Conservation (phyloP, 2,329 filamentous ascomycete genomes). For the Aspergillus ochraceoroseus region DNA sequence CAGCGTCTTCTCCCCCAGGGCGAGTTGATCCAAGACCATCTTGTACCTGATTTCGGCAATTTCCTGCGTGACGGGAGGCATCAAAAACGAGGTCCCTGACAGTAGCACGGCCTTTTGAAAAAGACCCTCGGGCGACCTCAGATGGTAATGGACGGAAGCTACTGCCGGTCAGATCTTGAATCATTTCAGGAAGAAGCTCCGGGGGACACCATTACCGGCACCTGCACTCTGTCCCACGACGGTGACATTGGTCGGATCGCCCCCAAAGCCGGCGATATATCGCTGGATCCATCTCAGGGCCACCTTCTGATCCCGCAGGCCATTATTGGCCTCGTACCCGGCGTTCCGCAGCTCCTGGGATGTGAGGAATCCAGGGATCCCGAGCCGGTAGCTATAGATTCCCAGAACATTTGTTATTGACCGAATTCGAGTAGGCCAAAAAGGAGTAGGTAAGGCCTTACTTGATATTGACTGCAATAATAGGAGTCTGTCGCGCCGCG, state of each 20-base stretch:
- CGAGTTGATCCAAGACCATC: slow-evolving; percentile 37
- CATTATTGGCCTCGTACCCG: slow-evolving; percentile 46
- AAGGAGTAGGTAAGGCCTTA: slow-evolving; percentile 21
- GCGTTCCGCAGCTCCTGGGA: slow-evolving; percentile 46
- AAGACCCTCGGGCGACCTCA: slow-evolving; percentile 37
- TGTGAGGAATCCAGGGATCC: slow-evolving; percentile 46
- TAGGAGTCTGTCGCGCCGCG: too few relatives aligned
- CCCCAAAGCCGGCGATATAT: slow-evolving; percentile 42
- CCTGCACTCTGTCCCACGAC: slow-evolving; percentile 50
- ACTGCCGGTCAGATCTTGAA: slow-evolving; percentile 1
- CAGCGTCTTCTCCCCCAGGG: slow-evolving; percentile 42
- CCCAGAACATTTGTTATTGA: too few relatives aligned
- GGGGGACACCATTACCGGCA: slow-evolving; percentile 26
- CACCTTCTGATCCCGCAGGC: slow-evolving; percentile 47
- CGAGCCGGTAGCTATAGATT: slow-evolving; percentile 48
- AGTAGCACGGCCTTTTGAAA: slow-evolving; percentile 43
- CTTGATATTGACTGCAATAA: slow-evolving; percentile 48
- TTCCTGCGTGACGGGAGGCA: slow-evolving; percentile 37
- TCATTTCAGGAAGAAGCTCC: slow-evolving; percentile 5
- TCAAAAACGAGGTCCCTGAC: slow-evolving; percentile 44
- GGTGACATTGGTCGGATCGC: slow-evolving; percentile 39
- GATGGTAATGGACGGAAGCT: slow-evolving; percentile 33
- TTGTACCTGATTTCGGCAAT: slow-evolving; percentile 44
- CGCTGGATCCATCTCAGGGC: slow-evolving; percentile 40
- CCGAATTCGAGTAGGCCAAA: slow-evolving; percentile 15